Base-by-base conservation (phyloP, 371 early-diverging fungal species). In the Syncephalis plumigaleata region DNA sequence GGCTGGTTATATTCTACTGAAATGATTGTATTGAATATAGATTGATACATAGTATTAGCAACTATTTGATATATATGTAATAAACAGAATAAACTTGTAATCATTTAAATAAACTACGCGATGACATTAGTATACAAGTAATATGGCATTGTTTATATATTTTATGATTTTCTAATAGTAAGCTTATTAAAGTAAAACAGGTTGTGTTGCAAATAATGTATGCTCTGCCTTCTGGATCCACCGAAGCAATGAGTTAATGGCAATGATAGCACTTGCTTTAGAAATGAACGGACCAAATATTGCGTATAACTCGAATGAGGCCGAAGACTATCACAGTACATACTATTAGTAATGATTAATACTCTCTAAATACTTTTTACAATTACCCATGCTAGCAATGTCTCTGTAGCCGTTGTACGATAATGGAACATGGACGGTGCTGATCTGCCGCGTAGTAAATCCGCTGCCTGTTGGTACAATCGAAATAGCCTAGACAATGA, bases 171-270 rank as follows among this genome's bases (percentile, higher is more conserved):
- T n/a, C n/a, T n/a, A n/a, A n/a, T n/a, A n/a, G n/a, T n/a, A n/a
- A n/a, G n/a, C n/a, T n/a, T n/a, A n/a, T n/a, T n/a, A n/a, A n/a
- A n/a, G n/a, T n/a, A n/a, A n/a, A n/a, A n/a, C n/a, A n/a, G n/a
- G n/a, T n/a, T n/a, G n/a, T n/a, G n/a, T 50, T 50, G 81, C 71
- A 60, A 86, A 76, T 25, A 86, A 55, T 42, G 53, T 66, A 2
- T 75, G 75, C 47, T 86, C 84, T 37, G 77, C 66, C 53, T 70
- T 70, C 57, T 75, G 73, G 36, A 82, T 73, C 87, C 87, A 87
- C 45, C 69, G 64, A 42, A 81, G 56, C 37, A 87, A 63, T 38
- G 64, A 69, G 48, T 71, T 72, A 18, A 74, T 61, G 43, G 76
- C 70, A 16, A 69, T 63, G 24, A 77, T 73, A 36, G 81, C 70